Conservation (phyloP, 345 rosid genomes). For the Gossypium turneri region DNA sequence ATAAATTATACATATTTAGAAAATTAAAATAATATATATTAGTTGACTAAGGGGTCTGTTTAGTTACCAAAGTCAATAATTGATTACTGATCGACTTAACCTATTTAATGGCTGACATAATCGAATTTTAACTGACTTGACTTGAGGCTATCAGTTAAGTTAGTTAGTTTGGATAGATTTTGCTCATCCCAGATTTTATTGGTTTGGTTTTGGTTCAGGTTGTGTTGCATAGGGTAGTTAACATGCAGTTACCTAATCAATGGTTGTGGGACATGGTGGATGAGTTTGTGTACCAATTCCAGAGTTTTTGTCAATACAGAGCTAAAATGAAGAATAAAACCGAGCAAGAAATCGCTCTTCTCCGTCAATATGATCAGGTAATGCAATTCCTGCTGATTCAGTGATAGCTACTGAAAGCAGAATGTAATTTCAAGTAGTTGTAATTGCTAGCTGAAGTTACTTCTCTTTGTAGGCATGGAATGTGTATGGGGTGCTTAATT, state of each 20-base stretch:
- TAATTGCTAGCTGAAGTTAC: neutral
- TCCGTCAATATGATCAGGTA: conserved; percentile 76
- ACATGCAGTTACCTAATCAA: conserved; percentile 95
- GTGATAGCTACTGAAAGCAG: neutral
- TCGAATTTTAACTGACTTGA: no score
- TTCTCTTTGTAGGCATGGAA: conserved; percentile 71
- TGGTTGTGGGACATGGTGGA: conserved; percentile 99
- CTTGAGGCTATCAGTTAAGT: no score
- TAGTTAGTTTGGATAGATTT: no score
- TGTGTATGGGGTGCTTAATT: conserved; percentile 97
- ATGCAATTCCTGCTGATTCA: neutral
- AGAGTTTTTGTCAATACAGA: conserved; percentile 91
- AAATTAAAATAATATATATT: no score
- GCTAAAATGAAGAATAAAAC: conserved; percentile 94
- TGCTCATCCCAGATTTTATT: neutral
- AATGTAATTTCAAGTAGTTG: neutral
- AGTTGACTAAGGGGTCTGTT: no score
- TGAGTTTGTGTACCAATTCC: conserved; percentile 98
- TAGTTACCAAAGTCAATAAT: no score
- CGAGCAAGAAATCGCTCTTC: conserved; percentile 78
- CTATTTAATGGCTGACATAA: no score
- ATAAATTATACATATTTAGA: no score
- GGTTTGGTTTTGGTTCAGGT: conserved; percentile 38
- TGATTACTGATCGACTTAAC: no score
- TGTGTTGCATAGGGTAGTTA: conserved; percentile 89